phyloP scores from a whole-genome alignment of 352 stramenopile genomes.

The Pseudoperonospora humuli region DNA sequence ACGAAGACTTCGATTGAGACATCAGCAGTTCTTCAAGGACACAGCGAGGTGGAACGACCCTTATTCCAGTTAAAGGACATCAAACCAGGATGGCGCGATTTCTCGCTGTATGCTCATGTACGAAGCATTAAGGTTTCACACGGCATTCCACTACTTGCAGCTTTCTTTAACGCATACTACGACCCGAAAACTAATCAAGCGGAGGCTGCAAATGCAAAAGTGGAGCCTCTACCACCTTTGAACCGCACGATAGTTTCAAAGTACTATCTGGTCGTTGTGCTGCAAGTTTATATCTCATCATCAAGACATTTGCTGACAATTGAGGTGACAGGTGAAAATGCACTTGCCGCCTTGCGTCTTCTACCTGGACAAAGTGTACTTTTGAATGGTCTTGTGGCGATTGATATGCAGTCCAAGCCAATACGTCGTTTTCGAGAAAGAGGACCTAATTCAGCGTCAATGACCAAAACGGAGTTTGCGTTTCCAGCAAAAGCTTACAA shows the following conservation, averaged over 20 bases:
- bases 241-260: conserved; percentile 50
- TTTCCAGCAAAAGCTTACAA: conserved; percentile 24
- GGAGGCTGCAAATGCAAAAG: background rate
- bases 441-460: background rate
- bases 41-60: conserved; percentile 14
- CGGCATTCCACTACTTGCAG: conserved; percentile 52
- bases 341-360: conserved; percentile 33
- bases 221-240: conserved; percentile 16
- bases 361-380: conserved; percentile 42
- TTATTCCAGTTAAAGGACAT: conserved; percentile 24
- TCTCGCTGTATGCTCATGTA: conserved; percentile 50
- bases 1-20: background rate
- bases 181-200: conserved; percentile 43
- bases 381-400: conserved; percentile 42
- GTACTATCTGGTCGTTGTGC: conserved; percentile 53
- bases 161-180: conserved; percentile 65
- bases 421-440: conserved; percentile 22
- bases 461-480: conserved; percentile 21
- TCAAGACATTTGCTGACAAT: conserved; percentile 34
- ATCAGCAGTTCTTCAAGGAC: conserved; percentile 1
- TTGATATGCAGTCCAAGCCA: conserved; percentile 29
- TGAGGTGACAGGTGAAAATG: conserved; percentile 45
- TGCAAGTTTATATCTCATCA: conserved; percentile 45
- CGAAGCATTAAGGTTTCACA: conserved; percentile 45
- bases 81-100: conserved; percentile 31